Percentiles rank a stretch among this genome's conserved stretches.
Conservation (phyloP, 495 filamentous ascomycete species). For the Penicillium nucicola region DNA sequence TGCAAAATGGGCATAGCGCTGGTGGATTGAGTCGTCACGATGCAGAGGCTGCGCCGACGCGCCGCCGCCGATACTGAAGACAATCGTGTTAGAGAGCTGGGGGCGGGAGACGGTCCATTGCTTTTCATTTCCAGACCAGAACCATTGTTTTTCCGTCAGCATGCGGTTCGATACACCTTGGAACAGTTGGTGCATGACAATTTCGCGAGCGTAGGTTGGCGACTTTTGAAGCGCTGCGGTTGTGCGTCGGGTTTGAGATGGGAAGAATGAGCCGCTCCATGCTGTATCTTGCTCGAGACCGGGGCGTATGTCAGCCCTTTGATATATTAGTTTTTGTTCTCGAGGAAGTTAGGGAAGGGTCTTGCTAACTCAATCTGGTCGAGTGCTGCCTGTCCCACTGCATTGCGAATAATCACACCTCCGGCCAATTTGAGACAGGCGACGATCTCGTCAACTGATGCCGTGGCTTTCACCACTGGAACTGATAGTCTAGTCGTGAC, state of each 20-base stretch:
- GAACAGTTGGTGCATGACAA: slow-evolving; percentile 25
- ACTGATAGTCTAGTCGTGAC: too few species aligned
- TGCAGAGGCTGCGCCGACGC: slow-evolving; percentile 30
- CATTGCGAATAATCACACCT: neutral
- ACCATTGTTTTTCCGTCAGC: slow-evolving; percentile 20
- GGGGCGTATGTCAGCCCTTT: neutral
- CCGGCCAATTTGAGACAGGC: neutral
- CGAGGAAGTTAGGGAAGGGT: too few species aligned
- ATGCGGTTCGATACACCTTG: slow-evolving; percentile 19
- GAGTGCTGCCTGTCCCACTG: neutral
- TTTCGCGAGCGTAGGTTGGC: slow-evolving; percentile 20
- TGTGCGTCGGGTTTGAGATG: slow-evolving; percentile 21
- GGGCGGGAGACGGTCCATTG: slow-evolving; percentile 22
- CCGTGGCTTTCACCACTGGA: too few species aligned
- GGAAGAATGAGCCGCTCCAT: slow-evolving; percentile 14
- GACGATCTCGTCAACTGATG: neutral
- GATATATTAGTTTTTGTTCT: too few species aligned
- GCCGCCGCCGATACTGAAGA: slow-evolving; percentile 30
- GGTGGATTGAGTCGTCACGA: slow-evolving; percentile 30
- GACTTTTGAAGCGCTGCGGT: slow-evolving; percentile 21
- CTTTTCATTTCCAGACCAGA: slow-evolving; percentile 19
- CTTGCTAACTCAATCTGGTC: neutral
- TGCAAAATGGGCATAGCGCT: slow-evolving; percentile 10
- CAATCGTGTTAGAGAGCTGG: slow-evolving; percentile 21
- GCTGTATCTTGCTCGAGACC: neutral